Evolutionary conservation across 2,329 filamentous ascomycete genomes (phyloP).

Genomic region (Tolypocladium sp.): DNA sequence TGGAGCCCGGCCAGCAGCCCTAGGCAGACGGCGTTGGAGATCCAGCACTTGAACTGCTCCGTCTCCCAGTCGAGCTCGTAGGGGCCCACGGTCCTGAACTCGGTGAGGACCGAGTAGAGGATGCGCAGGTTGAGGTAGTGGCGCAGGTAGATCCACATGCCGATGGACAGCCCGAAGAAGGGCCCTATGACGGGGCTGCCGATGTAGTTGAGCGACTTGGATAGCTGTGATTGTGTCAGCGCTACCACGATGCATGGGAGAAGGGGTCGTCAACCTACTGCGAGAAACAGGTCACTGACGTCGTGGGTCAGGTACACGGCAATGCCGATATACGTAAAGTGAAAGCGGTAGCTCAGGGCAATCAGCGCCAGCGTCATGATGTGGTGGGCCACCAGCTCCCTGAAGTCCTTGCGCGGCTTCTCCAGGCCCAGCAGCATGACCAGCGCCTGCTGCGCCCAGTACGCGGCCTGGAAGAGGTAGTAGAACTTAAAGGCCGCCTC

Average conservation of each 20-base stretch:
- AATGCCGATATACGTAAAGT: constrained; percentile 94
- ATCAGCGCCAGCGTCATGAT: constrained; percentile 83
- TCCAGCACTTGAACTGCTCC: constrained; percentile 66
- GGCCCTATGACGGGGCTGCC: constrained; percentile 67
- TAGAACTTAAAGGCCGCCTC: constrained; percentile 84
- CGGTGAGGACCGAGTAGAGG: constrained; percentile 64
- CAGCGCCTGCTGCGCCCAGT: constrained; percentile 92
- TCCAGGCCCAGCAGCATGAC: constrained; percentile 84
- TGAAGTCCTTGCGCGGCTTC: constrained; percentile 91
- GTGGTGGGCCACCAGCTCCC: constrained; percentile 85
- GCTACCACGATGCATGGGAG: no score
- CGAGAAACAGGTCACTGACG: constrained; percentile 90
- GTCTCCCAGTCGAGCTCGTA: constrained; percentile 69
- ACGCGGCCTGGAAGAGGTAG: constrained; percentile 87
- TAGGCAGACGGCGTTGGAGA: constrained; percentile 60
- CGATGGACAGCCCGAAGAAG: constrained; percentile 77
- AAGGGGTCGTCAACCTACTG: constrained; percentile 19
- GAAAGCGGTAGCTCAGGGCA: constrained; percentile 82
- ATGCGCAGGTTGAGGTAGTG: constrained; percentile 78
- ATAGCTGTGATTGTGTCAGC: constrained; percentile 37
- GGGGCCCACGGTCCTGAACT: constrained; percentile 66
- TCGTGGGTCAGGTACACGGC: constrained; percentile 93
- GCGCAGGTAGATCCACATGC: constrained; percentile 79
- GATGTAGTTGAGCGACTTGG: constrained; percentile 86
- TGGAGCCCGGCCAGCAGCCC: constrained; percentile 58